Conservation (phyloP, 2,329 filamentous ascomycete species). For the Davidsoniella neocaledoniae region DNA sequence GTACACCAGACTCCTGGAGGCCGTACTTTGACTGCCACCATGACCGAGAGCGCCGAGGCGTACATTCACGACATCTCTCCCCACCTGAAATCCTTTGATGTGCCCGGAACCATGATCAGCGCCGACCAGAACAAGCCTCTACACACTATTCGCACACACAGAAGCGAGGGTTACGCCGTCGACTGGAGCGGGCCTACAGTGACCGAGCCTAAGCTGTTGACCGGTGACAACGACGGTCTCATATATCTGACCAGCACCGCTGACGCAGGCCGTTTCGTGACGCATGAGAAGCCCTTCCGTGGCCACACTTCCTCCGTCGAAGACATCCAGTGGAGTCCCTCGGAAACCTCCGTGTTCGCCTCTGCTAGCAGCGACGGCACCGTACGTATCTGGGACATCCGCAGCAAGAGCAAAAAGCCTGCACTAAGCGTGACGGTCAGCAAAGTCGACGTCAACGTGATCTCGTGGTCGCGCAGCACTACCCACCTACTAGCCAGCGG, state of each 20-base stretch:
- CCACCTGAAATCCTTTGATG: slow-evolving; percentile 78
- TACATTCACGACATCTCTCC: slow-evolving; percentile 90
- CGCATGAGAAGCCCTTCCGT: slow-evolving; percentile 65
- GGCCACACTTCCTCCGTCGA: slow-evolving; percentile 79
- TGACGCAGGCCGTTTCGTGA: slow-evolving; percentile 77
- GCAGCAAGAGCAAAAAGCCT: slow-evolving; percentile 77
- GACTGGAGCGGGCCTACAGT: slow-evolving; percentile 67
- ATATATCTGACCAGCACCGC: slow-evolving; percentile 81
- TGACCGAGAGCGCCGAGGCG: slow-evolving; percentile 79
- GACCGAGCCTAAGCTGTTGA: slow-evolving; percentile 60
- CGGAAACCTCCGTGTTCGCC: slow-evolving; percentile 82
- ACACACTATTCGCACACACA: slow-evolving; percentile 77
- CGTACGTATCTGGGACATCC: slow-evolving; percentile 87
- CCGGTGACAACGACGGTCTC: slow-evolving; percentile 76
- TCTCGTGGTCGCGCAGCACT: slow-evolving; percentile 85
- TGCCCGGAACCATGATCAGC: slow-evolving; percentile 63
- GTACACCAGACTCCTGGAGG: slow-evolving; percentile 62
- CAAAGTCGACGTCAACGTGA: slow-evolving; percentile 79
- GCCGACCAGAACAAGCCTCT: slow-evolving; percentile 77
- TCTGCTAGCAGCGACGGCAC: slow-evolving; percentile 89
- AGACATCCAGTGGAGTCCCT: slow-evolving; percentile 93
- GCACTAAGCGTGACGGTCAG: slow-evolving; percentile 76
- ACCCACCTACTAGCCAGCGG: slow-evolving; percentile 81
- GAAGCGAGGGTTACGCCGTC: slow-evolving; percentile 85
- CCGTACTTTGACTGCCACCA: slow-evolving; percentile 77